phyloP scores from a whole-genome alignment of 2,329 filamentous ascomycete genomes.

The Aureobasidium vineae region DNA sequence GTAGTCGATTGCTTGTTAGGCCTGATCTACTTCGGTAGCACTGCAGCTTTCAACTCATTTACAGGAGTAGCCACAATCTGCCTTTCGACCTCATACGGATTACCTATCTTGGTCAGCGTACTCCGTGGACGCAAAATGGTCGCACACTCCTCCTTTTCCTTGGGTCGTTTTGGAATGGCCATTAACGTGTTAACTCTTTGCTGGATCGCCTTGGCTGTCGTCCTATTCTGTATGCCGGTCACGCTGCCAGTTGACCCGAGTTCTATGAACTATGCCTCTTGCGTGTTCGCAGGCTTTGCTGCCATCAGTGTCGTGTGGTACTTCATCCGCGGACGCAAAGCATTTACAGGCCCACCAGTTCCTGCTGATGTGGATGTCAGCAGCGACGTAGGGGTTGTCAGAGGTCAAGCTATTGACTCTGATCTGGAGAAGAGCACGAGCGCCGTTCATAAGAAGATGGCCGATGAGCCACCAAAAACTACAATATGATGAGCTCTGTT shows the following conservation, averaged over 20 bases:
- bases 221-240: slow-evolving; percentile 72
- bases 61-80: slow-evolving; percentile 79
- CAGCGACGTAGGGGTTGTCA: slow-evolving; percentile 28
- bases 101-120: slow-evolving; percentile 71
- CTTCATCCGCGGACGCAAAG: slow-evolving; percentile 38
- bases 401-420: slow-evolving; percentile 32
- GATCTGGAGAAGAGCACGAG: slow-evolving; percentile 31
- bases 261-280: slow-evolving; percentile 45
- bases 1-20: slow-evolving; percentile 68
- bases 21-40: slow-evolving; percentile 75
- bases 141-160: slow-evolving; percentile 63
- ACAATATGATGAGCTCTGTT: neutral
- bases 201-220: slow-evolving; percentile 68
- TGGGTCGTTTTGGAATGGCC: slow-evolving; percentile 65
- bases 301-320: slow-evolving; percentile 38
- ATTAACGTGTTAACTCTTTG: slow-evolving; percentile 67
- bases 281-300: slow-evolving; percentile 39
- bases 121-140: slow-evolving; percentile 65
- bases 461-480: neutral
- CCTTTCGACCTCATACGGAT: slow-evolving; percentile 69
- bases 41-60: slow-evolving; percentile 75
- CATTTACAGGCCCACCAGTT: slow-evolving; percentile 40
- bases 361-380: slow-evolving; percentile 34
- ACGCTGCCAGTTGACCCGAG: slow-evolving; percentile 41
- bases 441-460: slow-evolving; percentile 7